Evolutionary conservation across 192 early-diverging fungal genomes (phyloP).

Genomic region (Allomyces javanicus): DNA sequence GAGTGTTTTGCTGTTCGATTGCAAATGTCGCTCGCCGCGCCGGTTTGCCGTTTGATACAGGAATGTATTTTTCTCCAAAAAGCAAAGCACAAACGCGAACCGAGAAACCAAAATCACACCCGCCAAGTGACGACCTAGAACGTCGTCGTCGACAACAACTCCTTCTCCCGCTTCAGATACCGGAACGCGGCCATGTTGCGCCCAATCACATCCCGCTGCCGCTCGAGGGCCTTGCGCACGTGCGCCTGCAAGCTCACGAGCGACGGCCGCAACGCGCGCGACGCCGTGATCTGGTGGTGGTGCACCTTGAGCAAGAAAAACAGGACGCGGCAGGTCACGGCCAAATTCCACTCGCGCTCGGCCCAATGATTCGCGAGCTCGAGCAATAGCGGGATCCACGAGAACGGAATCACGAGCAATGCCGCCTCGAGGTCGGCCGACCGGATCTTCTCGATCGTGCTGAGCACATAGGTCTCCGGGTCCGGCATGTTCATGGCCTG

Average conservation of each 20-base stretch:
- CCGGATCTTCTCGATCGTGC: slow-evolving; percentile 53
- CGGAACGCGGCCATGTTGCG: slow-evolving; percentile 72
- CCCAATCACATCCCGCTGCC: slow-evolving; percentile 66
- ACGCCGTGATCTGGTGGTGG: slow-evolving; percentile 73
- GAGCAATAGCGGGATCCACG: slow-evolving; percentile 55
- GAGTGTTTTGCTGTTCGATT: no score
- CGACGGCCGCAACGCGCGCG: slow-evolving; percentile 51
- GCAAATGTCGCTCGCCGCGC: no score
- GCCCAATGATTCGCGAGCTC: slow-evolving; percentile 57
- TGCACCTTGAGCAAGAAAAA: slow-evolving; percentile 70
- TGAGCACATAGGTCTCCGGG: slow-evolving; percentile 63
- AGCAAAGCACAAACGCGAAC: no score
- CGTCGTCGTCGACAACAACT: slow-evolving; percentile 43
- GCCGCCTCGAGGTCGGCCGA: slow-evolving; percentile 75
- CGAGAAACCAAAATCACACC: no score
- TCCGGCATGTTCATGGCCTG: slow-evolving; percentile 35
- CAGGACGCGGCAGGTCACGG: slow-evolving; percentile 60
- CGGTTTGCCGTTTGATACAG: no score
- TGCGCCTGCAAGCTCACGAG: slow-evolving; percentile 51
- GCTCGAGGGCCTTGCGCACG: slow-evolving; percentile 36
- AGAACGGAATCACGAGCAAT: slow-evolving; percentile 70
- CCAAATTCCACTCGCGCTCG: slow-evolving; percentile 57
- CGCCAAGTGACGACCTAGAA: slow-evolving; percentile 20
- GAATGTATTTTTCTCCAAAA: no score
- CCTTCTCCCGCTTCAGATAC: slow-evolving; percentile 56